A percentile compares a stretch with the other conserved stretches of the same genome.
phyloP scores from a whole-genome alignment of 2,329 filamentous ascomycete species.

The Colletotrichum theobromicola region DNA sequence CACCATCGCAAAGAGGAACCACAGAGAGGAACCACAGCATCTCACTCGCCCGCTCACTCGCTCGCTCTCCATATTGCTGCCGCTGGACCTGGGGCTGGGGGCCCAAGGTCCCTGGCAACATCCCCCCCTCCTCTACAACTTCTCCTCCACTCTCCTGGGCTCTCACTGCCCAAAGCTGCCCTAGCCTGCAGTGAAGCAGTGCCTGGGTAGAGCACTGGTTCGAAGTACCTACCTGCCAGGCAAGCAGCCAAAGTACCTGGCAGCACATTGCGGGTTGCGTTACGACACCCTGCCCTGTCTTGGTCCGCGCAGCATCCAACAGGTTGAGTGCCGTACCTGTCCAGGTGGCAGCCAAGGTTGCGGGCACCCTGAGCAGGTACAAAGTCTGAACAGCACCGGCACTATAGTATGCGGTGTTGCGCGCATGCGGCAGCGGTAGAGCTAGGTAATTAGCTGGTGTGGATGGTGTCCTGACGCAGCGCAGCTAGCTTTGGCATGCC shows the following conservation, averaged over 20 bases:
- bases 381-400: neutral
- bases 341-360: slow-evolving; percentile 11
- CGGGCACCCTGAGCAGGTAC: slow-evolving; percentile 7
- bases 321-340: slow-evolving; percentile 13
- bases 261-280: neutral
- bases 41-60: slow-evolving; percentile 2
- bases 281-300: slow-evolving; percentile 6
- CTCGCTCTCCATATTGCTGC: neutral
- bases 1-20: slow-evolving; percentile 12
- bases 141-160: neutral
- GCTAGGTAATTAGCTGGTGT: neutral
- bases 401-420: neutral
- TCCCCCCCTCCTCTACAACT: neutral
- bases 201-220: neutral
- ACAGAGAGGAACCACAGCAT: slow-evolving; percentile 10
- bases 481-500: neutral
- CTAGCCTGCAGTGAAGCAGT: neutral
- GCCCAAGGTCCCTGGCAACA: neutral
- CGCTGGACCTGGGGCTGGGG: neutral
- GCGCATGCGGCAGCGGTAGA: neutral
- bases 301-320: slow-evolving; percentile 4
- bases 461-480: neutral
- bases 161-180: neutral
- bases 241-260: neutral
- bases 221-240: neutral